Evolutionary conservation across 257 asterid species (phyloP), one percentile per base, ranked within the genome.

Genomic region (Solanum bukasovii): DNA sequence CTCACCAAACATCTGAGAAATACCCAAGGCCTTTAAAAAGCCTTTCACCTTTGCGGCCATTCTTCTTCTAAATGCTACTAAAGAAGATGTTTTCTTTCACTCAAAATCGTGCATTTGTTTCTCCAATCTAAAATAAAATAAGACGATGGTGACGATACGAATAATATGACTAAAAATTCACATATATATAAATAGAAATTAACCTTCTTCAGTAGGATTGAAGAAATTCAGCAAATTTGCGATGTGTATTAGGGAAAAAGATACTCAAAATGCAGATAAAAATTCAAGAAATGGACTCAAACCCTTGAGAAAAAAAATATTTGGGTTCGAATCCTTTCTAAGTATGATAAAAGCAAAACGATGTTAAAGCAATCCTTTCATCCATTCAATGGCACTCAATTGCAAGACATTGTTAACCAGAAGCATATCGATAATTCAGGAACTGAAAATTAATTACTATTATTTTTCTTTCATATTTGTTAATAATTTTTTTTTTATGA

Each of bases 1-100:
- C 89, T 67, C 25, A 87, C 89, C 89, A 87, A 87, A 87, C 84
- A 87, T 82, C 40, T 68, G 82, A 42, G 89, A 87, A 79, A 87
- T 87, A 72, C 52, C 42, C 29, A 87, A 23, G 42, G 63, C 87
- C 85, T 37, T 87, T 16, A 82, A 35, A 4, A 87, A 52, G 70
- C 87, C 71, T 79, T 87, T 82, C 81, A 82, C 79, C 61, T 79
- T 79, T 33, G 68, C 35, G 13, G 83, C 79, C 81, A 87, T 87
- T 65, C 38, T 79, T 79, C 85, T 79, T 79, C 85, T 79, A 81
- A 27, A 46, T 27, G 85, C 68, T 49, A 81, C 85, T 46, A 82
- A 46, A 82, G 85, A 82, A 46, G 85, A 81, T 81, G 3, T 5
- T 49, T 29, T 7, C 61, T 71, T 79, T 44, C 31, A 82, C 85